Evolutionary conservation across 257 asterid genomes (phyloP).

Genomic region (Gardenia jasminoides): DNA sequence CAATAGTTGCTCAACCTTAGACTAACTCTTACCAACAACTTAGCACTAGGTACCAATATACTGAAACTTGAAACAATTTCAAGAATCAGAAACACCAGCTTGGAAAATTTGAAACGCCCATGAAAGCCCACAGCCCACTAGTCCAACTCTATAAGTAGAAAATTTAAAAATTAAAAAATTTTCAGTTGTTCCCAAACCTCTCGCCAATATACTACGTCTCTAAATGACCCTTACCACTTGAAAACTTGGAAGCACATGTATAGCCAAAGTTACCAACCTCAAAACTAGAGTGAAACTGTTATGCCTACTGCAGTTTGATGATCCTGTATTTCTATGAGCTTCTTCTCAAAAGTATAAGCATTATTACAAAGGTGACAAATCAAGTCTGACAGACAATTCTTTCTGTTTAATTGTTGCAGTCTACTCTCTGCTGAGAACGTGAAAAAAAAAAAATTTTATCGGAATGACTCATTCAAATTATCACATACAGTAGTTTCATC

Average conservation of each 20-base stretch:
- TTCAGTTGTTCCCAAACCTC: too few species aligned
- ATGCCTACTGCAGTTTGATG: background rate
- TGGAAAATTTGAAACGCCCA: too few species aligned
- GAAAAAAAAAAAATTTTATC: background rate
- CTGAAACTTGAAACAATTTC: too few species aligned
- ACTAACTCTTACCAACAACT: too few species aligned
- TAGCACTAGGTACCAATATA: too few species aligned
- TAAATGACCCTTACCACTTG: background rate
- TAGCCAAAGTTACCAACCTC: constrained; percentile 8
- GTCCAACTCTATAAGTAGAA: too few species aligned
- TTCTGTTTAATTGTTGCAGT: background rate
- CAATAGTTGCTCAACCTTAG: too few species aligned
- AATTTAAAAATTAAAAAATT: too few species aligned
- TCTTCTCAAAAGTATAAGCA: background rate
- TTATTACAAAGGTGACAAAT: background rate
- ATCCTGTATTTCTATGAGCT: background rate
- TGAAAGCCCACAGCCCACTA: too few species aligned
- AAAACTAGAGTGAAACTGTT: background rate
- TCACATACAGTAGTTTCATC: background rate
- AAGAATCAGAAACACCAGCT: too few species aligned
- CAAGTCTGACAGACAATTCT: background rate
- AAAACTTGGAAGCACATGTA: background rate
- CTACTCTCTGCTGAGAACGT: background rate
- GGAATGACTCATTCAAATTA: too few species aligned
- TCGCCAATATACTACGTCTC: too few species aligned